Evolutionary conservation across 306 rosid species (phyloP), one percentile per base, ranked within the genome.

Genomic region (Potentilla sterilis): DNA sequence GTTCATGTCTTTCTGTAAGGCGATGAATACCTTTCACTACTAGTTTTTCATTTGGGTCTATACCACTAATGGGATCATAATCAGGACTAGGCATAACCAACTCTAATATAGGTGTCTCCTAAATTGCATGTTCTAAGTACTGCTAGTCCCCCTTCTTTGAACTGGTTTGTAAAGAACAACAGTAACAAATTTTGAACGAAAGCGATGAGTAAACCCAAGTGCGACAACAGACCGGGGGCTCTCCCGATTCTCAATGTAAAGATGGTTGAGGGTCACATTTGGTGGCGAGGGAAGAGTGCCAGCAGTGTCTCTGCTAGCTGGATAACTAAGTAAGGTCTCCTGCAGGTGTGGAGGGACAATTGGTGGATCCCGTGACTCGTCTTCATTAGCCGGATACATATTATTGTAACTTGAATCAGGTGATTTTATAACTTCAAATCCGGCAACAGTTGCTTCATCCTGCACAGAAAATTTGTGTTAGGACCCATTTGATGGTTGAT

Each of bases 161-260:
- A 92, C 93, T 43, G 98, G 98, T 77, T 90, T 92, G 93, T 96
- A 96, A 78, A 96, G 98, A 81, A 96, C 93, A 40, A 90, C 99
- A 0, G 98, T 92, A 70, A 96, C 97, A 80, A 73, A 92, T 83
- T 96, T 96, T 22, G 96, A 81, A 51, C 86, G 93, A 79, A 92
- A 89, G 34, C 99, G 97, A 74, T 96, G 99, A 58, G 99, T 92
- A 75, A 88, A 85, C 81, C 99, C 99, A 72, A 96, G 81, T 0
- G 97, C 97, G 66, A 89, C 92, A 16, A 96, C 97, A 32, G 97
- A 92, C 43, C 92, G 89, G 57, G 93, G 91, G 7, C 87, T 51
- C 83, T 96, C 97, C 67, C 91, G 77, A 51, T 90, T 86, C 86
- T 96, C 99, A 14, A 92, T 89, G 84, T 85, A 96, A 70, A 96